phyloP scores from a whole-genome alignment of 345 rosid species.

The Ceriops zippeliana region DNA sequence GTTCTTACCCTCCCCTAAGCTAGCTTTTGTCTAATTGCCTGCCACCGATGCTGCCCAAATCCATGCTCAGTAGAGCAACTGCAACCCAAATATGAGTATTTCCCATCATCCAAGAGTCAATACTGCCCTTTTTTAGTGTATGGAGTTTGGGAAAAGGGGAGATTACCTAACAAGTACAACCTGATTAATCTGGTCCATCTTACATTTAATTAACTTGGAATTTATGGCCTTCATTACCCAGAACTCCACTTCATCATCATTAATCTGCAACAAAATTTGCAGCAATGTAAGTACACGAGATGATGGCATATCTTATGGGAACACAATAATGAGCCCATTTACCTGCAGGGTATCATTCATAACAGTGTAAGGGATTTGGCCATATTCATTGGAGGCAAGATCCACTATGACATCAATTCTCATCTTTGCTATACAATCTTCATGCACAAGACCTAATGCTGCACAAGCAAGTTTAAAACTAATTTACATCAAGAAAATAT shows the following conservation, averaged over 20 bases:
- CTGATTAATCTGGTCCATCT: constrained; percentile 93
- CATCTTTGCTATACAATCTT: constrained; percentile 86
- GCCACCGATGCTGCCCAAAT: constrained; percentile 75
- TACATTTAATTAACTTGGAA: constrained; percentile 70
- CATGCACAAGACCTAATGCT: constrained; percentile 69
- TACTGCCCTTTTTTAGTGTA: too few relatives aligned
- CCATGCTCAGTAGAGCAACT: constrained; percentile 75
- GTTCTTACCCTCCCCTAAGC: constrained; percentile 69
- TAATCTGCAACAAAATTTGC: constrained; percentile 41
- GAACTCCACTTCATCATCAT: constrained; percentile 72
- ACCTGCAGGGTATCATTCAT: constrained; percentile 75
- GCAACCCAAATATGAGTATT: constrained; percentile 11
- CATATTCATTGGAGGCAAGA: constrained; percentile 64
- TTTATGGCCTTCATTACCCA: constrained; percentile 92
- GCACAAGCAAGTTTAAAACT: background rate
- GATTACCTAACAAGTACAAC: constrained; percentile 69
- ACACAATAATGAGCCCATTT: constrained; percentile 12
- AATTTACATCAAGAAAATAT: background rate
- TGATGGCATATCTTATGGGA: constrained; percentile 2
- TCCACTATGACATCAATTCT: constrained; percentile 72
- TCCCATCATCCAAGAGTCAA: background rate
- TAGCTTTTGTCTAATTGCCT: constrained; percentile 56
- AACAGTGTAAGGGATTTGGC: constrained; percentile 61
- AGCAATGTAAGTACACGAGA: constrained; percentile 7
- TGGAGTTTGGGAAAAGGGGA: background rate